Conservation (phyloP, 2,329 filamentous ascomycete genomes). For the Hortaea sp. region DNA sequence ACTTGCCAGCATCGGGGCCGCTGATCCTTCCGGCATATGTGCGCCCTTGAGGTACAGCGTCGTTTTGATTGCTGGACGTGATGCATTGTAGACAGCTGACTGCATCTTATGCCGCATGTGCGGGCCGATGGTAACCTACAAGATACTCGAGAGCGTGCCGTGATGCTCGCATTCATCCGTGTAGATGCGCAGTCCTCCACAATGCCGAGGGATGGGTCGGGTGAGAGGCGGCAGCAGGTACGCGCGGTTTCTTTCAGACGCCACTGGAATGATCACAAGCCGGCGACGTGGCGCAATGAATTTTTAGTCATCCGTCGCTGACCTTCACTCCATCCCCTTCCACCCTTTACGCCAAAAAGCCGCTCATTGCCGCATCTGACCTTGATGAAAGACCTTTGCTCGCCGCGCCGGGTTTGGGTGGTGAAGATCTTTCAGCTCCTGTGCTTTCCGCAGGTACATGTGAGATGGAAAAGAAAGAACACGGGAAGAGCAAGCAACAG, state of each 20-base stretch:
- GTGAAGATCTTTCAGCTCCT: no score
- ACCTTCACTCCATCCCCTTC: no score
- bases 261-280: not conserved
- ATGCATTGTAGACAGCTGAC: not conserved
- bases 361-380: no score
- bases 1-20: not conserved
- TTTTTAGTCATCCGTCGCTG: not conserved
- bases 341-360: no score
- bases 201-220: not conserved
- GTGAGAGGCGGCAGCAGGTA: not conserved
- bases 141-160: not conserved
- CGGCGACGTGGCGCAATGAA: not conserved
- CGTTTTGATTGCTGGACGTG: not conserved
- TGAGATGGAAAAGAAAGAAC: no score
- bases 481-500: no score
- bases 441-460: no score
- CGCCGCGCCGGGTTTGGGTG: no score
- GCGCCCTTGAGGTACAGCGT: not conserved
- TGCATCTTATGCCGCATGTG: not conserved
- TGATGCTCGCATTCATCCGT: not conserved
- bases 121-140: not conserved
- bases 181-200: not conserved
- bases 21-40: not conserved
- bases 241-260: not conserved
- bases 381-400: no score